A percentile compares a stretch with the other conserved stretches of the same genome.
phyloP scores from a whole-genome alignment of 176 grass and related monocot species.

The Pontederia paniculata region DNA sequence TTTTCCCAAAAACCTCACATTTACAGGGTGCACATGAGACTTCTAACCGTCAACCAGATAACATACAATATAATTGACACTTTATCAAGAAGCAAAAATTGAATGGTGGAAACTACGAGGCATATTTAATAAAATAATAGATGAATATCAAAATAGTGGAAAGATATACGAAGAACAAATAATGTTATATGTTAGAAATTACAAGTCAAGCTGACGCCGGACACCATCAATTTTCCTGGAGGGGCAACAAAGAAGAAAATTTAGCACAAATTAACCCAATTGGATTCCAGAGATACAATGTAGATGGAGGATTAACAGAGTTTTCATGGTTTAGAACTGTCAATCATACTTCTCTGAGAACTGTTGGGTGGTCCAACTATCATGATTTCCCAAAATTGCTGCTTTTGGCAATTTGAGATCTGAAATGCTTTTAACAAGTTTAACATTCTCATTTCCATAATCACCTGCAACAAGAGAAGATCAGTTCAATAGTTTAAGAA shows the following conservation, averaged over 20 bases:
- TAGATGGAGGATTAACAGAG: constrained; percentile 10
- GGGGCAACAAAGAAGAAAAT: constrained; percentile 23
- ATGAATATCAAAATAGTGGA: no score
- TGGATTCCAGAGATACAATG: constrained; percentile 14
- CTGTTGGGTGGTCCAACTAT: constrained; percentile 78
- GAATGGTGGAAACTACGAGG: no score
- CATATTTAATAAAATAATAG: no score
- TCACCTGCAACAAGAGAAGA: constrained; percentile 47
- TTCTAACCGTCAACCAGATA: no score
- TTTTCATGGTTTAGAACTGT: constrained; percentile 12
- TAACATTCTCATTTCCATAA: constrained; percentile 87
- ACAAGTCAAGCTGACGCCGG: constrained; percentile 64
- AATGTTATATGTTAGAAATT: constrained; percentile 11
- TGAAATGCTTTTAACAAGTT: constrained; percentile 93
- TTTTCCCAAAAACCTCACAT: no score
- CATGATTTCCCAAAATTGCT: constrained; percentile 90
- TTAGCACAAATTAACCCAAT: constrained; percentile 19
- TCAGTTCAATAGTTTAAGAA: constrained; percentile 5
- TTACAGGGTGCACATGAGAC: no score
- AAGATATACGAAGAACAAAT: no score
- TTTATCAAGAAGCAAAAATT: no score
- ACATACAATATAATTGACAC: no score
- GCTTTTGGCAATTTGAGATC: constrained; percentile 66
- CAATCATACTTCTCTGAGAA: constrained; percentile 75
- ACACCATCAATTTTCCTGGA: constrained; percentile 69